Conservation (phyloP, 495 filamentous ascomycete species). For the Entonaema liquescens region DNA sequence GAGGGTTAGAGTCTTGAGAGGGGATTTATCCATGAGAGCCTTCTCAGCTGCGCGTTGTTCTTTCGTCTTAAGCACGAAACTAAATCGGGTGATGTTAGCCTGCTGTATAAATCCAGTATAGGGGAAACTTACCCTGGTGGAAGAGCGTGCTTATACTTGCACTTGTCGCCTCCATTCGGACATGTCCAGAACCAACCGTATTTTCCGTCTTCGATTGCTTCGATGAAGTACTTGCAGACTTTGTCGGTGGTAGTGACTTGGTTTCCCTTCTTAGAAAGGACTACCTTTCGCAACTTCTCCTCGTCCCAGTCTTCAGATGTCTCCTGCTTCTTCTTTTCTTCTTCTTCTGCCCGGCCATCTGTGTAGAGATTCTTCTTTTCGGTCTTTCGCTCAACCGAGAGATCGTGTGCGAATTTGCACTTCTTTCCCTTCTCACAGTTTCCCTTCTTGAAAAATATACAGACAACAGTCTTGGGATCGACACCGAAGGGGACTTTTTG, state of each 20-base stretch:
- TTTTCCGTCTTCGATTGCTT: conserved; percentile 96
- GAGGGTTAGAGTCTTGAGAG: conserved; percentile 90
- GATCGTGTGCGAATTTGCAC: conserved; percentile 97
- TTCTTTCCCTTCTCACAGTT: conserved; percentile 96
- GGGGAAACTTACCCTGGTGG: conserved; percentile 78
- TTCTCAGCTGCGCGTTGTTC: conserved; percentile 97
- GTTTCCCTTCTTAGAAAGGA: conserved; percentile 96
- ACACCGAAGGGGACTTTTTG: conserved; percentile 98
- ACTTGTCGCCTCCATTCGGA: conserved; percentile 96
- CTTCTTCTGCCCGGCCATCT: conserved; percentile 78
- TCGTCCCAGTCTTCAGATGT: conserved; percentile 97
- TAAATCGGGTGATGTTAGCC: conserved; percentile 51
- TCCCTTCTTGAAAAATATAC: conserved; percentile 94
- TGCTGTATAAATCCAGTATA: neutral
- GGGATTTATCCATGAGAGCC: conserved; percentile 95
- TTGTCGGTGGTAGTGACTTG: conserved; percentile 96
- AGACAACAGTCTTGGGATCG: conserved; percentile 98
- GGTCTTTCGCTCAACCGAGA: conserved; percentile 85
- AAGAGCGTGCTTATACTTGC: conserved; percentile 97
- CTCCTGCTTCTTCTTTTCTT: conserved; percentile 87
- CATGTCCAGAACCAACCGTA: conserved; percentile 99
- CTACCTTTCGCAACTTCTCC: conserved; percentile 89
- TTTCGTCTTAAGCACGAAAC: conserved; percentile 96
- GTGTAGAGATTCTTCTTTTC: conserved; percentile 93
- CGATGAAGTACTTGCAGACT: conserved; percentile 99